Percentiles rank a stretch among this genome's conserved stretches.
These are phyloP conservation scores for Cordyceps tenuipes DNA, from an alignment of 2,329 filamentous ascomycete genomes.

Conservation along the genomic window DNA sequence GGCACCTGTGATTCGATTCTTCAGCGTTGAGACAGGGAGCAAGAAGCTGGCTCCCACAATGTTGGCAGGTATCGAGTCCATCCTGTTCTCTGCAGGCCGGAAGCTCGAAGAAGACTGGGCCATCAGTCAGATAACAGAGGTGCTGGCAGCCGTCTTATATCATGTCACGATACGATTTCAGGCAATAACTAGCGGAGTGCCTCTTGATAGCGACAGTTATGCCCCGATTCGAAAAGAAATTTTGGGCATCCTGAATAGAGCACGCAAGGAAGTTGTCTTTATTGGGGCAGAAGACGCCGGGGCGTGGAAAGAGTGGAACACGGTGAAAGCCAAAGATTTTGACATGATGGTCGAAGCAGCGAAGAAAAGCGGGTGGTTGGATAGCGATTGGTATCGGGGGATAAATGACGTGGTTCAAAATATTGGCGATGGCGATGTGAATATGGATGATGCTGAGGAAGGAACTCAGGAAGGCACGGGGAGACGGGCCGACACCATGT, in stretches of 20 bases:
- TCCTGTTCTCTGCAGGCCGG: slow-evolving; percentile 35
- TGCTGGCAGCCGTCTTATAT: slow-evolving; percentile 54
- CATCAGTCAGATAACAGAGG: slow-evolving; percentile 38
- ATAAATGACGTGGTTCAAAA: slow-evolving; percentile 44
- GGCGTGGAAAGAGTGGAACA: slow-evolving; percentile 46
- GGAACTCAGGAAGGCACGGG: slow-evolving; percentile 36
- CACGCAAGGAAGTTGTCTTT: slow-evolving; percentile 32
- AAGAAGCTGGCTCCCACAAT: slow-evolving; percentile 61
- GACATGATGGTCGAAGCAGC: slow-evolving; percentile 54
- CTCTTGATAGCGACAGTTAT: slow-evolving; percentile 36
- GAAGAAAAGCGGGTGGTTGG: slow-evolving; percentile 47
- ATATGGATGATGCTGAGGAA: slow-evolving; percentile 23
- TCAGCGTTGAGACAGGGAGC: slow-evolving; percentile 53
- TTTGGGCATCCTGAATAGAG: slow-evolving; percentile 31
- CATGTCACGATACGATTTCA: slow-evolving; percentile 47
- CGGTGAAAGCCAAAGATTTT: slow-evolving; percentile 44
- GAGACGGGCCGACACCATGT: slow-evolving; percentile 55
- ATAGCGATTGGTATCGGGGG: slow-evolving; percentile 54
- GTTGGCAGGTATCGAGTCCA: slow-evolving; percentile 61
- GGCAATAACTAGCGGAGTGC: slow-evolving; percentile 29
- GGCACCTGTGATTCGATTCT: slow-evolving; percentile 56
- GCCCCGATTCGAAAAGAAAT: slow-evolving; percentile 37
- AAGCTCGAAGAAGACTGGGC: slow-evolving; percentile 42
- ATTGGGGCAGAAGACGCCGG: slow-evolving; percentile 36
- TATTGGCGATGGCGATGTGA: slow-evolving; percentile 23